Conservation (phyloP, 2,329 filamentous ascomycete genomes). For the Endocalyx cinctus region DNA sequence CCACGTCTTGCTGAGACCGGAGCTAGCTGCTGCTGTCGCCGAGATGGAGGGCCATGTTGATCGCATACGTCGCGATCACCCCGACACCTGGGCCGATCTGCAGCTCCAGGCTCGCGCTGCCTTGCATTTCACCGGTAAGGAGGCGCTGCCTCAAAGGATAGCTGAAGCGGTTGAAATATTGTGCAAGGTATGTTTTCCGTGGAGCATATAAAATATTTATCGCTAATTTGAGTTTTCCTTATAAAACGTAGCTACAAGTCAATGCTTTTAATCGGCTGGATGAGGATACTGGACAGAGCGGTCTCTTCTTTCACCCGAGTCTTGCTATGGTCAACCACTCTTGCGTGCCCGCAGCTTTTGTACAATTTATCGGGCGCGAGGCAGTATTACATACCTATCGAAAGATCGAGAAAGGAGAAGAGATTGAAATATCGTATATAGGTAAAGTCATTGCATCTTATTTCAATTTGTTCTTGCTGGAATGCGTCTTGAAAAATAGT, state of each 20-base stretch:
- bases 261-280: conserved; percentile 58
- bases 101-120: conserved; percentile 46
- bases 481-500: conserved; percentile 3
- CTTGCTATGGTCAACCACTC: conserved; percentile 61
- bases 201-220: background rate
- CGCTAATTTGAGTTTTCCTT: background rate
- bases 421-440: conserved; percentile 59
- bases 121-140: conserved; percentile 39
- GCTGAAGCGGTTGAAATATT: conserved; percentile 41
- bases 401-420: conserved; percentile 46
- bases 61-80: conserved; percentile 20
- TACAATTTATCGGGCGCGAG: conserved; percentile 49
- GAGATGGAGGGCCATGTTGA: conserved; percentile 43
- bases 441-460: conserved; percentile 34
- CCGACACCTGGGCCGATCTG: conserved; percentile 39
- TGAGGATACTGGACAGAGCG: conserved; percentile 45
- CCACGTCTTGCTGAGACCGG: conserved; percentile 41
- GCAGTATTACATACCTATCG: conserved; percentile 47
- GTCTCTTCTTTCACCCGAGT: conserved; percentile 51
- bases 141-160: conserved; percentile 31
- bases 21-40: conserved; percentile 27
- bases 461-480: background rate
- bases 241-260: conserved; percentile 47
- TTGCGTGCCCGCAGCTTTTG: conserved; percentile 55
- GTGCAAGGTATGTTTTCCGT: conserved; percentile 45